These are phyloP conservation scores for Lichtheimia corymbifera DNA, from an alignment of 371 early-diverging fungal species.

Conservation along the genomic window DNA sequence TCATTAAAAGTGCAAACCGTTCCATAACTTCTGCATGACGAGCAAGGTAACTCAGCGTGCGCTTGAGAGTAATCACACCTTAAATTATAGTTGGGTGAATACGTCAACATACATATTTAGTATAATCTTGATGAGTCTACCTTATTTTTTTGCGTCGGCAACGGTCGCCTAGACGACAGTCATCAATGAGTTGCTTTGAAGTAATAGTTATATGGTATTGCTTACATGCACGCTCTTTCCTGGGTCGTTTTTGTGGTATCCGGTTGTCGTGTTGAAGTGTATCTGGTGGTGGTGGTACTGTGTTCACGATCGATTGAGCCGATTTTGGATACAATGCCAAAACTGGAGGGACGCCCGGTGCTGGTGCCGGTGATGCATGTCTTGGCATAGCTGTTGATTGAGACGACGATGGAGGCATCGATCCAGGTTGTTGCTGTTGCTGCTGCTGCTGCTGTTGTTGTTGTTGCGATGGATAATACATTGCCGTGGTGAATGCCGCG, in stretches of 20 bases:
- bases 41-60: slow-evolving; percentile 10
- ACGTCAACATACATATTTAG: neutral
- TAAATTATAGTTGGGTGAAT: neutral
- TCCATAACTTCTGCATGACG: slow-evolving; percentile 18
- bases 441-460: too few species aligned
- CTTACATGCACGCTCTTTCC: slow-evolving; percentile 19
- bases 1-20: slow-evolving; percentile 19
- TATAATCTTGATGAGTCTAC: neutral
- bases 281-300: neutral
- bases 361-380: too few species aligned
- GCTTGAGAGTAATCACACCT: slow-evolving; percentile 21
- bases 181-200: neutral
- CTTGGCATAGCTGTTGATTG: too few species aligned
- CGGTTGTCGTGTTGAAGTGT: neutral
- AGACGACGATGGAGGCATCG: too few species aligned
- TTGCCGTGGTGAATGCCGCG: too few species aligned
- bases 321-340: too few species aligned
- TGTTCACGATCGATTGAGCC: too few species aligned
- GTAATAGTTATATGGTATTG: neutral
- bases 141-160: slow-evolving; percentile 24
- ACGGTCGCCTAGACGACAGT: slow-evolving; percentile 12
- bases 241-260: slow-evolving; percentile 6
- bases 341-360: too few species aligned
- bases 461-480: too few species aligned
- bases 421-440: too few species aligned